Percentiles rank a stretch among this genome's conserved stretches.
phyloP scores from a whole-genome alignment of 768 basidiomycete species.

The Hygrocybe coccinea region DNA sequence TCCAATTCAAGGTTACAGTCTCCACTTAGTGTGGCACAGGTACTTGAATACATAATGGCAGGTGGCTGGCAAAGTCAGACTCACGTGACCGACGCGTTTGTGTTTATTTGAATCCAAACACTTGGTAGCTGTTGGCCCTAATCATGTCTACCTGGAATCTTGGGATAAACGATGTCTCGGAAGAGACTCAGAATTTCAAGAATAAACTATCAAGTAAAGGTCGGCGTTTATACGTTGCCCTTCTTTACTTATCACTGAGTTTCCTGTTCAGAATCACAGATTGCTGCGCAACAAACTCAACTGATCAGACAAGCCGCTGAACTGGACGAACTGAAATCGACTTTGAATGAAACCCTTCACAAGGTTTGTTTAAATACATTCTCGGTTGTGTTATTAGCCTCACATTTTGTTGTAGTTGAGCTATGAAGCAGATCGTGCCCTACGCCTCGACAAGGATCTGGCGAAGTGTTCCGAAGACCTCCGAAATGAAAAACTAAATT shows the following conservation, averaged over 20 bases:
- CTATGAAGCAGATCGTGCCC: slow-evolving; percentile 50
- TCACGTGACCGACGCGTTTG: slow-evolving; percentile 3
- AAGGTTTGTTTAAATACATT: slow-evolving; percentile 32
- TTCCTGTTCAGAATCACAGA: slow-evolving; percentile 38
- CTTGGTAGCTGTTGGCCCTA: neutral
- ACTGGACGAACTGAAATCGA: slow-evolving; percentile 38
- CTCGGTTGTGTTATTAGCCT: neutral
- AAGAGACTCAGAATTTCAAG: slow-evolving; percentile 43
- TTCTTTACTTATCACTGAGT: neutral
- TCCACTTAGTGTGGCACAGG: too few relatives aligned
- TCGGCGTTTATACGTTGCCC: slow-evolving; percentile 14
- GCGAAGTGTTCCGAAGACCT: slow-evolving; percentile 50
- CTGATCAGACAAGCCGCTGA: slow-evolving; percentile 39
- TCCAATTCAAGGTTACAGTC: too few relatives aligned
- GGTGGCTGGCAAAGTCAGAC: neutral
- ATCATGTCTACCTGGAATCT: slow-evolving; percentile 46
- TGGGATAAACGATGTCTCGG: slow-evolving; percentile 43
- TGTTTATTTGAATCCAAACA: neutral
- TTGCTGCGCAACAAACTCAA: slow-evolving; percentile 44
- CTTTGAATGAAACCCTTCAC: slow-evolving; percentile 43
- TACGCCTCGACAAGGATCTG: slow-evolving; percentile 51
- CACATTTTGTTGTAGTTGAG: slow-evolving; percentile 41
- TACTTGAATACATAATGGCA: too few relatives aligned
- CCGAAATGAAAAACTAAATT: slow-evolving; percentile 47
- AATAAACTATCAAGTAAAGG: slow-evolving; percentile 51